Percentiles rank a stretch among this genome's conserved stretches.
These are phyloP conservation scores for Debaryomyces psychrophilus DNA, from an alignment of 1,139 yeast genomes.

Conservation along the genomic window DNA sequence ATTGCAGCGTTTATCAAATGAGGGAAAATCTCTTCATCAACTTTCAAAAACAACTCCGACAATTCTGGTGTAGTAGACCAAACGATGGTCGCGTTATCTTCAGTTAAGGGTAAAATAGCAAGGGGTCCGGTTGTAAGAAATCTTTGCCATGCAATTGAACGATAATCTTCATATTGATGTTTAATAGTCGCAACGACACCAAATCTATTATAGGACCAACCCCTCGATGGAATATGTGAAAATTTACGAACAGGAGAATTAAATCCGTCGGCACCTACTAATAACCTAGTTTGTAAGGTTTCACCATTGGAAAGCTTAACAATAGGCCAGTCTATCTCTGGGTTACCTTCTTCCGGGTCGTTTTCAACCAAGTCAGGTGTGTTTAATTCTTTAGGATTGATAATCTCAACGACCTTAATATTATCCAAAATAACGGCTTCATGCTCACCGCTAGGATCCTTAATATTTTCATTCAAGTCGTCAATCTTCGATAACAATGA, in stretches of 20 bases:
- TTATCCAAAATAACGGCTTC: slow-evolving; percentile 57
- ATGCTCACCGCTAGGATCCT: slow-evolving; percentile 25
- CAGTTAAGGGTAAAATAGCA: slow-evolving; percentile 87
- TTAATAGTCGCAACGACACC: slow-evolving; percentile 91
- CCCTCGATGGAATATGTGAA: slow-evolving; percentile 81
- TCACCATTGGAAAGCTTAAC: slow-evolving; percentile 72
- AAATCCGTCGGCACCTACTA: slow-evolving; percentile 95
- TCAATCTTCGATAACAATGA: slow-evolving; percentile 61
- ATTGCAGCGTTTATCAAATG: slow-evolving; percentile 84
- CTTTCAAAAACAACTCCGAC: slow-evolving; percentile 61
- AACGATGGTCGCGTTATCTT: slow-evolving; percentile 82
- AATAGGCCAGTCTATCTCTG: slow-evolving; percentile 70
- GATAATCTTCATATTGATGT: slow-evolving; percentile 69
- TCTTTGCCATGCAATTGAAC: slow-evolving; percentile 88
- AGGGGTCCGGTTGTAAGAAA: slow-evolving; percentile 91
- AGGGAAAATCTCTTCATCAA: slow-evolving; percentile 65
- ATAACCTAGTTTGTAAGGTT: slow-evolving; percentile 63
- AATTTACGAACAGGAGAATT: slow-evolving; percentile 89
- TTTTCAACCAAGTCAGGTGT: slow-evolving; percentile 21
- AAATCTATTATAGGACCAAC: slow-evolving; percentile 87
- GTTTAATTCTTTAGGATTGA: slow-evolving; percentile 23
- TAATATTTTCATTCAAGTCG: slow-evolving; percentile 39
- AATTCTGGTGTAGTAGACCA: slow-evolving; percentile 89
- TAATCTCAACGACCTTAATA: slow-evolving; percentile 63
- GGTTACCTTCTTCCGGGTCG: slow-evolving; percentile 25